phyloP scores from a whole-genome alignment of 176 grass and related monocot genomes.

The Lolium multiflorum region DNA sequence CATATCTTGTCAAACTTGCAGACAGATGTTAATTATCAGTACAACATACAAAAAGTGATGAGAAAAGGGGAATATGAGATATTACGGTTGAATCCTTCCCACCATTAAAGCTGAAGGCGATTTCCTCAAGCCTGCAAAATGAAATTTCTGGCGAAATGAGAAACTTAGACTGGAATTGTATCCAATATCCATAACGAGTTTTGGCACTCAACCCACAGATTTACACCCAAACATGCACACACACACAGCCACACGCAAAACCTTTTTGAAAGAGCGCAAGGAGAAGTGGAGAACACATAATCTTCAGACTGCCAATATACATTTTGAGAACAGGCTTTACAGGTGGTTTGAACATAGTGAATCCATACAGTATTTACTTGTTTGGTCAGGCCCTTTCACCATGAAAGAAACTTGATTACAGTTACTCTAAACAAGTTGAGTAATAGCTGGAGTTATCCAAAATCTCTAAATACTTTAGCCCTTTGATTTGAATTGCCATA shows the following conservation, averaged over 20 bases:
- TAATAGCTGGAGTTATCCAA: slow-evolving; percentile 1
- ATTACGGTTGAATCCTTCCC: slow-evolving; percentile 99
- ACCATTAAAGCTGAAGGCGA: slow-evolving; percentile 99
- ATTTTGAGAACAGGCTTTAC: slow-evolving; percentile 14
- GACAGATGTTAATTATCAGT: slow-evolving; percentile 12
- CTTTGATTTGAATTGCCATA: background rate
- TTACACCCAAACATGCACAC: background rate
- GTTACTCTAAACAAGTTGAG: background rate
- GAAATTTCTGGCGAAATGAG: slow-evolving; percentile 39
- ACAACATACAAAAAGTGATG: slow-evolving; percentile 30
- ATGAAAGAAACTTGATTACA: slow-evolving; percentile 14
- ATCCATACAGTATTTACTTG: background rate
- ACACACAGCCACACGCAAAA: background rate
- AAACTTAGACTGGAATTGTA: background rate
- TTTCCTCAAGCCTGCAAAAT: slow-evolving; percentile 78
- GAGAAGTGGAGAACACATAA: background rate
- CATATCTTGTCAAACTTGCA: slow-evolving; percentile 35
- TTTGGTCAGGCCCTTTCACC: background rate
- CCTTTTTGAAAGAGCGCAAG: background rate
- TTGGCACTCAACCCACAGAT: slow-evolving; percentile 15
- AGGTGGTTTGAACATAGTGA: background rate
- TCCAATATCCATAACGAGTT: background rate
- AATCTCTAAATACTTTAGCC: background rate
- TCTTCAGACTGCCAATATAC: background rate
- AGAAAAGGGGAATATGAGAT: slow-evolving; percentile 40